Percentiles rank a stretch among this genome's conserved stretches.
phyloP scores from a whole-genome alignment of 2,329 filamentous ascomycete species.

The Pyrenochaeta sp. region DNA sequence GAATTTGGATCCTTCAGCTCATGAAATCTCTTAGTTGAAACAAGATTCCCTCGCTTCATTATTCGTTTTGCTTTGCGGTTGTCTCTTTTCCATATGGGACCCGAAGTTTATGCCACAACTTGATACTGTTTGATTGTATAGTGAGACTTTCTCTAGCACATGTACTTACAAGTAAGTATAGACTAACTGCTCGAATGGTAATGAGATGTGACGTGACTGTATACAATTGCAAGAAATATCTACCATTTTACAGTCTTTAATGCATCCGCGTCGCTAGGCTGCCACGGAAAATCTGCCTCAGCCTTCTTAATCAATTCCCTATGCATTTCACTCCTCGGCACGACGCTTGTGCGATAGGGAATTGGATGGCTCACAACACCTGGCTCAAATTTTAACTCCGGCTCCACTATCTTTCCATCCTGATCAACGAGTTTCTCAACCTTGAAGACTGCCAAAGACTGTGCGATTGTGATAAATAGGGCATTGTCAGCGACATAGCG shows the following conservation, averaged over 20 bases:
- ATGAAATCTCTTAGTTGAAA: no score
- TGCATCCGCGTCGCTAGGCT: conserved; percentile 49
- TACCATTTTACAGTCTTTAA: conserved; percentile 14
- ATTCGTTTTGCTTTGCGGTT: no score
- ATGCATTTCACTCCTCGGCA: conserved; percentile 45
- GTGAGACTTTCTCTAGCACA: no score
- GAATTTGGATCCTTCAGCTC: no score
- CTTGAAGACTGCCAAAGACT: conserved; percentile 58
- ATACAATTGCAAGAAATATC: no score
- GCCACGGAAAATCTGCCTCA: conserved; percentile 51
- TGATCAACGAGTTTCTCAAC: conserved; percentile 50
- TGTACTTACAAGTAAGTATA: no score
- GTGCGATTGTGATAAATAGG: conserved; percentile 53
- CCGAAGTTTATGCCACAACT: no score
- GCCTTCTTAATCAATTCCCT: conserved; percentile 43
- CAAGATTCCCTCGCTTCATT: no score
- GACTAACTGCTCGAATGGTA: no score
- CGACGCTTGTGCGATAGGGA: conserved; percentile 46
- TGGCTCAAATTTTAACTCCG: conserved; percentile 22
- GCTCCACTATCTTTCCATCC: conserved; percentile 48
- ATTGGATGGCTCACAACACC: conserved; percentile 52
- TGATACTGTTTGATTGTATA: no score
- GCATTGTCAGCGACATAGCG: conserved; percentile 53
- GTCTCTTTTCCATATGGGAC: no score
- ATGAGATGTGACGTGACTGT: no score